phyloP scores from a whole-genome alignment of 345 rosid species.

The Eucalyptus curtisii region DNA sequence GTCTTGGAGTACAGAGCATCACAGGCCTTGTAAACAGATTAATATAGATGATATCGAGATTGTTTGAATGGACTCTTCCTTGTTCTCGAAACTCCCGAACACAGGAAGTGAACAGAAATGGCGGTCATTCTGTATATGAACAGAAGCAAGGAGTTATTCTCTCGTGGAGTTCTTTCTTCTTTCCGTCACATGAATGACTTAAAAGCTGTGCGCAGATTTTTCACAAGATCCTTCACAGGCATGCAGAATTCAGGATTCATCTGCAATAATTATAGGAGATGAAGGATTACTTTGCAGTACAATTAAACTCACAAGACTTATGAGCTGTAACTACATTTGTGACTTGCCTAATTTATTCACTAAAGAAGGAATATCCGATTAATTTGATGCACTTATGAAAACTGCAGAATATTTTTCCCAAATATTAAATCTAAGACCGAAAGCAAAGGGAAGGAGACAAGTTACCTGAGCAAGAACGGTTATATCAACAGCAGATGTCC shows the following conservation, averaged over 20 bases:
- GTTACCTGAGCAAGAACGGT: conserved; percentile 69
- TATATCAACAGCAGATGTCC: conserved; percentile 48
- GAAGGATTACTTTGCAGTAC: not conserved
- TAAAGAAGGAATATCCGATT: not conserved
- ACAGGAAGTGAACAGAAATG: not conserved
- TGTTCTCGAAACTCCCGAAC: not conserved
- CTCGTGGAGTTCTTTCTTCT: not conserved
- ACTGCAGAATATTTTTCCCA: not conserved
- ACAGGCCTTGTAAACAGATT: conserved; percentile 2
- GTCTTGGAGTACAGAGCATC: conserved; percentile 8
- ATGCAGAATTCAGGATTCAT: conserved; percentile 54
- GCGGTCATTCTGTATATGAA: not conserved
- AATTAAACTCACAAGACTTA: not conserved
- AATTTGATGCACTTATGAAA: not conserved
- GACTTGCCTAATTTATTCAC: not conserved
- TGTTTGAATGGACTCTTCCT: not conserved
- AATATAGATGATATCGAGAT: not conserved
- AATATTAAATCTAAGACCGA: not conserved
- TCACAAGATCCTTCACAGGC: conserved; percentile 61
- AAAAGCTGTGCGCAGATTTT: conserved; percentile 39
- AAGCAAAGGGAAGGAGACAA: not conserved
- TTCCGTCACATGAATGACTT: conserved; percentile 26
- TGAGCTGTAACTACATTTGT: not conserved
- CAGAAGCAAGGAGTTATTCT: not conserved
- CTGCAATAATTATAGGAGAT: conserved; percentile 19